phyloP scores from a whole-genome alignment of 2,329 filamentous ascomycete genomes.

The Alternaria hordeiaustralica region DNA sequence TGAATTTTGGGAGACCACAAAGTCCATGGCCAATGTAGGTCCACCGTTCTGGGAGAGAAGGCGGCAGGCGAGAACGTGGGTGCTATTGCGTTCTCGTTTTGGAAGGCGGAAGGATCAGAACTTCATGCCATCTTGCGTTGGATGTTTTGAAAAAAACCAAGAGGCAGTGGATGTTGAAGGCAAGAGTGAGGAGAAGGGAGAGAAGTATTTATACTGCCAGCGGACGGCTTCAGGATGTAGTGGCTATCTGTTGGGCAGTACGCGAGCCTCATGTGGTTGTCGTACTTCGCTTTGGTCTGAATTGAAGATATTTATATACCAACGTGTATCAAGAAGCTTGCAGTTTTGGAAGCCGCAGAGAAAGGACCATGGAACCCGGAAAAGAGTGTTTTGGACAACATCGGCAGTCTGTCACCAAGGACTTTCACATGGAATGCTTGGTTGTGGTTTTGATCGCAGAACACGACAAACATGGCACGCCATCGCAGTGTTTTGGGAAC shows the following conservation, averaged over 20 bases:
- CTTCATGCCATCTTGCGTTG: too few relatives aligned
- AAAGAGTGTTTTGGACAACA: too few relatives aligned
- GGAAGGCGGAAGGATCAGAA: too few relatives aligned
- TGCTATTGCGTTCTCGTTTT: too few relatives aligned
- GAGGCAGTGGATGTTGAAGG: neutral
- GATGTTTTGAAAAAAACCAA: neutral
- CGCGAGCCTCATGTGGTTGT: accelerated
- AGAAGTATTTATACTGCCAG: neutral
- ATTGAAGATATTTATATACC: neutral
- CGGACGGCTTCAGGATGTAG: accelerated
- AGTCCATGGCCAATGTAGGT: neutral
- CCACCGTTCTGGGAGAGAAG: neutral
- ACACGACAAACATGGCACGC: too few relatives aligned
- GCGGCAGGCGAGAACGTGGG: too few relatives aligned
- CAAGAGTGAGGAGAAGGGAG: neutral
- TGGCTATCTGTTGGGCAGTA: neutral
- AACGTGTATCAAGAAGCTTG: neutral
- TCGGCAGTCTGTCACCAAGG: neutral
- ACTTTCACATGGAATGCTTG: neutral
- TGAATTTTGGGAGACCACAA: neutral
- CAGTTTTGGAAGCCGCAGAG: too few relatives aligned
- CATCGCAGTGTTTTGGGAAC: accelerated
- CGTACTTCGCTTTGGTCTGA: accelerated
- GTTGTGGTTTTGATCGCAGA: too few relatives aligned
- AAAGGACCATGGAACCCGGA: too few relatives aligned